Percentiles rank a stretch among this genome's conserved stretches.
Evolutionary conservation across 306 rosid genomes (phyloP).

Genomic region (Pyrus pyrifolia): DNA sequence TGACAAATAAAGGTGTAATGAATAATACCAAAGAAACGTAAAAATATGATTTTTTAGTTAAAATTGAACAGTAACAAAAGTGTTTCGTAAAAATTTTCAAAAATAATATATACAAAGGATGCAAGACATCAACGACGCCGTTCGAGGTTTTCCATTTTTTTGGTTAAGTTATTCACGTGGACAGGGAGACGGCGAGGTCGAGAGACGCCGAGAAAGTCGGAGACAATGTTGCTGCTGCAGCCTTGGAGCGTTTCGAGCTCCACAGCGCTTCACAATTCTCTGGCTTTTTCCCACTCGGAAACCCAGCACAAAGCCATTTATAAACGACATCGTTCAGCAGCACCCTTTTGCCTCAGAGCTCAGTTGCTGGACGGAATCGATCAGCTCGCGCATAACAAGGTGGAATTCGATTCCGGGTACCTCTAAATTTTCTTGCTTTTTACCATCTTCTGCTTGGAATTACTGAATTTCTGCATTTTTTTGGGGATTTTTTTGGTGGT

Average conservation of each 20-base stretch:
- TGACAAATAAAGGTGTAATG: rapidly evolving
- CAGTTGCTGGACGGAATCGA: slow-evolving; percentile 33
- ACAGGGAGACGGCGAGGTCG: too few species aligned
- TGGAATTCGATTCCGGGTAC: slow-evolving; percentile 18
- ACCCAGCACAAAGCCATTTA: slow-evolving; percentile 12
- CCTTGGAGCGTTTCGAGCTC: slow-evolving; percentile 29
- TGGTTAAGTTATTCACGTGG: neutral
- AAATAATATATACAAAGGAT: too few species aligned
- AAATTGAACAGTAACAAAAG: rapidly evolving
- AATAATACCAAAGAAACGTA: rapidly evolving
- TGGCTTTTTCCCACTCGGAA: neutral
- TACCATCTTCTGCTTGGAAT: neutral
- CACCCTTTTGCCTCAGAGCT: slow-evolving; percentile 32
- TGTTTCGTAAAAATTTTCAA: too few species aligned
- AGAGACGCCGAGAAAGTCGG: neutral
- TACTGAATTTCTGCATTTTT: neutral
- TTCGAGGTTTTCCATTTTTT: too few species aligned
- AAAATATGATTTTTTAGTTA: too few species aligned
- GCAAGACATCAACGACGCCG: too few species aligned
- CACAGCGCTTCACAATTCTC: slow-evolving; percentile 6
- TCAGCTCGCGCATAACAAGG: slow-evolving; percentile 77
- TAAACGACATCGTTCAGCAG: slow-evolving; percentile 4
- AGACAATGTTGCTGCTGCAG: slow-evolving; percentile 29
- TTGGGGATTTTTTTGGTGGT: neutral
- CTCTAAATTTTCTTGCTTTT: neutral